Evolutionary conservation across 2,329 filamentous ascomycete genomes (phyloP).

Genomic region (Monilinia laxa): DNA sequence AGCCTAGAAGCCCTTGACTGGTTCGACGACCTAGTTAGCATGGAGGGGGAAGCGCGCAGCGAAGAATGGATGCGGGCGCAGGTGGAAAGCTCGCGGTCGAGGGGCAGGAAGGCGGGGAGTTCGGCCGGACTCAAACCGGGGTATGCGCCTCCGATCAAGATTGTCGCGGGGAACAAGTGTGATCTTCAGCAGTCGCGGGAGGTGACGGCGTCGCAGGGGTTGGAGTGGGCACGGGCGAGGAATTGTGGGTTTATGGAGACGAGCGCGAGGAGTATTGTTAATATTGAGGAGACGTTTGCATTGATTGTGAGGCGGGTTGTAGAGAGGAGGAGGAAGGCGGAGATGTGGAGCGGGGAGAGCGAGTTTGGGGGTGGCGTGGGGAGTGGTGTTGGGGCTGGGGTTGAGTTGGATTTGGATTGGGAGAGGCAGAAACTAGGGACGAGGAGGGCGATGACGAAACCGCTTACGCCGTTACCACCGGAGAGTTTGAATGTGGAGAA

Average conservation of each 20-base stretch:
- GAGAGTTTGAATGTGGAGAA: not conserved
- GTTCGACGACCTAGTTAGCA: conserved; percentile 81
- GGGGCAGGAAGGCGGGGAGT: no score
- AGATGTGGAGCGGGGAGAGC: not conserved
- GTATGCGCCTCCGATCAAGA: conserved; percentile 62
- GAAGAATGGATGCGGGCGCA: conserved; percentile 10
- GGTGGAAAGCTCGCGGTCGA: not conserved
- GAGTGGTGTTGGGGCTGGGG: conserved; percentile 1
- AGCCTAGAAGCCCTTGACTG: conserved; percentile 71
- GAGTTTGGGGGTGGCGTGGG: conserved; percentile 1
- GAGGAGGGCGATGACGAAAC: conserved; percentile 19
- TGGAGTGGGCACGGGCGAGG: conserved; percentile 72
- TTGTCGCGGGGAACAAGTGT: conserved; percentile 85
- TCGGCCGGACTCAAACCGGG: conserved; percentile 29
- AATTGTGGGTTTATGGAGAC: conserved; percentile 90
- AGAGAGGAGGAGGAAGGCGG: conserved; percentile 44
- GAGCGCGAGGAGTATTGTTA: conserved; percentile 78
- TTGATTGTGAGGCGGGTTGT: conserved; percentile 62
- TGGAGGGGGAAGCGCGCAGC: conserved; percentile 43
- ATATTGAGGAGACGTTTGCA: conserved; percentile 87
- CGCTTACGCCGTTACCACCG: conserved; percentile 7
- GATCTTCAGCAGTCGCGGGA: conserved; percentile 69
- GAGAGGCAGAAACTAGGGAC: not conserved
- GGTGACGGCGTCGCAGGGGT: conserved; percentile 66
- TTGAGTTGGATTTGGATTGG: not conserved